phyloP scores from a whole-genome alignment of 306 rosid genomes.

The Echinosophora koreensis region DNA sequence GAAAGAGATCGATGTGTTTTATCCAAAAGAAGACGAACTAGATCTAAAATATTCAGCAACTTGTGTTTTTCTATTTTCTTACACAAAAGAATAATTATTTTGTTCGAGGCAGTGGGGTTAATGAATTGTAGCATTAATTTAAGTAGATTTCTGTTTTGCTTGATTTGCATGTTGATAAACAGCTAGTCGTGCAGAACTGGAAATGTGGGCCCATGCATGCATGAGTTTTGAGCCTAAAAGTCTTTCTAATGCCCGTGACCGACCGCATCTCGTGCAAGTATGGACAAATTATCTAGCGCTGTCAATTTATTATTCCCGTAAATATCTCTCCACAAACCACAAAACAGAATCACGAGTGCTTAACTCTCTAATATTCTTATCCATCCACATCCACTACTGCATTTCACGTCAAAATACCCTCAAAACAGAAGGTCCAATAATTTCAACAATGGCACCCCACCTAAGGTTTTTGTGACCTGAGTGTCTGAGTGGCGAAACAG shows the following conservation, averaged over 20 bases:
- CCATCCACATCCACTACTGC: not conserved
- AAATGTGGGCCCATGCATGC: constrained; percentile 34
- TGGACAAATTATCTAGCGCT: constrained; percentile 50
- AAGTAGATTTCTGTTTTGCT: not conserved
- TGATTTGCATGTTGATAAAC: constrained; percentile 14
- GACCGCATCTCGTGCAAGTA: constrained; percentile 58
- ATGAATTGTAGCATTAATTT: not conserved
- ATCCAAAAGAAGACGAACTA: not conserved
- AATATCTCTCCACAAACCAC: constrained; percentile 7
- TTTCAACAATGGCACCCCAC: not conserved
- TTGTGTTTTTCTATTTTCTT: not conserved
- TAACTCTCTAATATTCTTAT: not conserved
- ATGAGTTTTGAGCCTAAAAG: constrained; percentile 31
- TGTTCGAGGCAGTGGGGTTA: not conserved
- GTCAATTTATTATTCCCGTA: constrained; percentile 22
- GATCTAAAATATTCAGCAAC: constrained; percentile 23
- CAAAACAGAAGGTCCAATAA: constrained; percentile 10
- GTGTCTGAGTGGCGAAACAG: too few relatives aligned
- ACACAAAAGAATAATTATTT: not conserved
- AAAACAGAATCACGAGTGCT: constrained; percentile 50
- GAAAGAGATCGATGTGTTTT: too few relatives aligned
- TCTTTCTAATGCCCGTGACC: constrained; percentile 68
- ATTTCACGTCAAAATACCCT: constrained; percentile 5
- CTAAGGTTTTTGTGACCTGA: too few relatives aligned
- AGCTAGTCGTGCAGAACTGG: not conserved